Evolutionary conservation across 306 rosid species (phyloP), one percentile per base, ranked within the genome.

Genomic region (Sindora glabra): DNA sequence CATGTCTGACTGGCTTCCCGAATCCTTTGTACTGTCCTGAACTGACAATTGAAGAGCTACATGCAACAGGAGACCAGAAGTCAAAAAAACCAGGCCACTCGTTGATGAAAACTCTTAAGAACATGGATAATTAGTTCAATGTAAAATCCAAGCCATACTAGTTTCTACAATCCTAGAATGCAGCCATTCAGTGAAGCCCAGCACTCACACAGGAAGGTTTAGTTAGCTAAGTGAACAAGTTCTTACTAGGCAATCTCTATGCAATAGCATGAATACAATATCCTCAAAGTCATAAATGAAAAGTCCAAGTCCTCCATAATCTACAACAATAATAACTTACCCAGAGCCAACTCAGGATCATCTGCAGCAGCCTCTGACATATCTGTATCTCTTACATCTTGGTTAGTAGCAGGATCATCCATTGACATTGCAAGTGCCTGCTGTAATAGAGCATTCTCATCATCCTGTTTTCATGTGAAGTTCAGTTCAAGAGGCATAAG

Each of bases 351-450:
- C 21, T 86, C 99, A 22, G 97, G 95, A 65, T 94, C 99, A 25
- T 67, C 89, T 34, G 85, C 73, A 58, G 78, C 70, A 57, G 79
- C 86, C 50, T 84, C 95, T 45, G 99, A 84, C 99, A 94, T 86
- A 76, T 86, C 90, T 42, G 86, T 70, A 61, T 94, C 99, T 79
- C 64, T 87, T 18, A 38, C 41, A 47, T 94, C 99, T 19, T 75
- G 72, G 69, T 60, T 64, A 37, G 75, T 53, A 24, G 81, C 74
- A 40, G 99, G 94, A 38, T 86, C 95, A 67, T 94, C 94, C 99
- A 94, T 89, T 10, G 97, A 94, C 99, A 94, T 94, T 24, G 97
- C 95, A 80, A 94, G 99, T 21, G 99, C 99, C 79, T 86, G 94
- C 74, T 86, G 94, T 50, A 94, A 91, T 34, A 94, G 84, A 59